Base-by-base conservation (phyloP, 2,329 filamentous ascomycete genomes). In the Fusarium newnesense region DNA sequence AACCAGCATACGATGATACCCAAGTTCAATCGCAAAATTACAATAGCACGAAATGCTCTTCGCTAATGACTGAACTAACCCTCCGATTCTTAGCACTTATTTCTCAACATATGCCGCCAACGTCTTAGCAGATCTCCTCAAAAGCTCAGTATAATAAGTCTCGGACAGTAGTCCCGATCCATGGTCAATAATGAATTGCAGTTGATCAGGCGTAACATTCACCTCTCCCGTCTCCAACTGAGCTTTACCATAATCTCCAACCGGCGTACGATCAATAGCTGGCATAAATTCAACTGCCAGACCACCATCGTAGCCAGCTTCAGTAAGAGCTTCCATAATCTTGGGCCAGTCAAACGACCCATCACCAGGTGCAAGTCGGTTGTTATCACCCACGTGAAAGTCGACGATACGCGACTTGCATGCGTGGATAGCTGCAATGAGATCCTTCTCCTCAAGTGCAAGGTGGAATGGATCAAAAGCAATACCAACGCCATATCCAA, bases 211-310 rank as follows among this genome's bases (percentile, higher is more conserved):
- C 5, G 56, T 30, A 21, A 73, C 59, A 10, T 71, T 60, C 9
- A 73, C 15, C 2, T 24, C 9, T 4, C 16, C 62, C 1, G 56
- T 61, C 30, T 75, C 73, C 50, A 75, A 34, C 32, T 75, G 70
- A 10, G 18, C 46, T 6, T n/a, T 24, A 7, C 73, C 72, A 18
- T 53, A 75, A 15, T 63, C 52, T 0, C 70, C 70, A 1, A 71
- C 37, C 0, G 73, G 73, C 0, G 72, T 69, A 4, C 72, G 69
- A 43, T 75, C 73, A 64, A 75, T 73, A 2, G 72, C 40, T 7
- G 73, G 73, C 73, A 75, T 75, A 9, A 68, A 75, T 30, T 75
- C 73, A 15, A 75, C 72, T 0, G 70, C 61, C 16, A 75, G 6
- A 0, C 50, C 72, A 6, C 73, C 72, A 30, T 69, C 44, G 5